Percentiles rank a stretch among this genome's conserved stretches.
Conservation (phyloP, 257 asterid species). For the Phtheirospermum japonicum region DNA sequence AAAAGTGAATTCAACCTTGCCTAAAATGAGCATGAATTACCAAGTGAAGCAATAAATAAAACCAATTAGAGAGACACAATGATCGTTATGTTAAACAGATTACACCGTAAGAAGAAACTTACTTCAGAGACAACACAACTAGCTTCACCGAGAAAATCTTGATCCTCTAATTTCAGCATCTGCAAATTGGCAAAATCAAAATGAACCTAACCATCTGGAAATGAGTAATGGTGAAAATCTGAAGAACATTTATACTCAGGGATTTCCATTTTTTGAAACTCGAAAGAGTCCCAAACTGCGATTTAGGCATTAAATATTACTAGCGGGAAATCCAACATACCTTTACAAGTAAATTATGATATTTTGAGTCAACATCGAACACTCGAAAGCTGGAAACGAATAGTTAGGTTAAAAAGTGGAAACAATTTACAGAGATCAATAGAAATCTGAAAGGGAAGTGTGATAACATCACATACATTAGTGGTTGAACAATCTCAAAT, state of each 20-base stretch:
- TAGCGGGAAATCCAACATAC: slow-evolving; percentile 38
- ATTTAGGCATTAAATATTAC: slow-evolving; percentile 18
- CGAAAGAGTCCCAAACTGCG: too few species aligned
- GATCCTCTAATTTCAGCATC: slow-evolving; percentile 61
- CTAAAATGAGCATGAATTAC: too few species aligned
- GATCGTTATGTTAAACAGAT: too few species aligned
- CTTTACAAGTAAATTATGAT: slow-evolving; percentile 65
- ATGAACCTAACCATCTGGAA: not conserved
- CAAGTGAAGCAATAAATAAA: too few species aligned
- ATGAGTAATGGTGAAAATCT: too few species aligned
- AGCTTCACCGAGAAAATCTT: slow-evolving; percentile 82
- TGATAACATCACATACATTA: slow-evolving; percentile 54
- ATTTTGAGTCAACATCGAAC: slow-evolving; percentile 70
- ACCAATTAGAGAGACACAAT: too few species aligned
- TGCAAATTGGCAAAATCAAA: slow-evolving; percentile 32
- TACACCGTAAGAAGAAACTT: slow-evolving; percentile 24
- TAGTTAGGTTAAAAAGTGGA: slow-evolving; percentile 14
- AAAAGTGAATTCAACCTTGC: too few species aligned
- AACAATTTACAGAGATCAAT: not conserved
- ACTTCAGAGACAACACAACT: slow-evolving; percentile 73
- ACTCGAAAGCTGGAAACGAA: slow-evolving; percentile 59
- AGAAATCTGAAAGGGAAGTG: not conserved
- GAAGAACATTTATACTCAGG: too few species aligned
- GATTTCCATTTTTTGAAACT: too few species aligned
- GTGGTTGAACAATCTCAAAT: slow-evolving; percentile 70